Conservation (phyloP, 345 rosid species). For the Hevea brasiliensis region DNA sequence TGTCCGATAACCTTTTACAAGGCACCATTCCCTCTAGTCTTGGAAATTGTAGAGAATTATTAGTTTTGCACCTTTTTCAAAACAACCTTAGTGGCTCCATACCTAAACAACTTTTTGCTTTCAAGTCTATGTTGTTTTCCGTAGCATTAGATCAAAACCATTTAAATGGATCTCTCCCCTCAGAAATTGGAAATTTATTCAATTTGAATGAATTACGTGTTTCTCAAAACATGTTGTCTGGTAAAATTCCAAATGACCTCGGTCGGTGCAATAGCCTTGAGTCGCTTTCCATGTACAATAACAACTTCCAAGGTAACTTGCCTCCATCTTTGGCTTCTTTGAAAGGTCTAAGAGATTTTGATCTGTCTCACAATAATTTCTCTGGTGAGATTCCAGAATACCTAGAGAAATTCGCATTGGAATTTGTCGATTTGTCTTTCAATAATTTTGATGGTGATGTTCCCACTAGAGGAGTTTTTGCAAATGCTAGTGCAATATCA, state of each 20-base stretch:
- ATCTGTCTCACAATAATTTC: neutral
- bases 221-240: neutral
- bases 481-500: neutral
- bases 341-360: neutral
- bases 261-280: slow-evolving; percentile 1
- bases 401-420: neutral
- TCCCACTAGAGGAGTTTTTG: neutral
- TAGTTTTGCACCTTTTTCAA: too few species aligned
- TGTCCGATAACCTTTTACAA: neutral
- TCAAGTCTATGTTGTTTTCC: neutral
- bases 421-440: neutral
- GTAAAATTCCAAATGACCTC: neutral
- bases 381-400: slow-evolving; percentile 2
- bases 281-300: neutral
- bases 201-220: neutral
- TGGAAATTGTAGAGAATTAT: neutral
- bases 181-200: neutral
- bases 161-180: neutral
- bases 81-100: neutral
- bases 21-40: neutral
- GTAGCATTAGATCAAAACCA: neutral
- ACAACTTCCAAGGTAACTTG: neutral
- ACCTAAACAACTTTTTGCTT: neutral
- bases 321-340: neutral
- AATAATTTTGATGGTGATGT: neutral